phyloP scores from a whole-genome alignment of 2,329 filamentous ascomycete genomes.

The Clonostachys chloroleuca region DNA sequence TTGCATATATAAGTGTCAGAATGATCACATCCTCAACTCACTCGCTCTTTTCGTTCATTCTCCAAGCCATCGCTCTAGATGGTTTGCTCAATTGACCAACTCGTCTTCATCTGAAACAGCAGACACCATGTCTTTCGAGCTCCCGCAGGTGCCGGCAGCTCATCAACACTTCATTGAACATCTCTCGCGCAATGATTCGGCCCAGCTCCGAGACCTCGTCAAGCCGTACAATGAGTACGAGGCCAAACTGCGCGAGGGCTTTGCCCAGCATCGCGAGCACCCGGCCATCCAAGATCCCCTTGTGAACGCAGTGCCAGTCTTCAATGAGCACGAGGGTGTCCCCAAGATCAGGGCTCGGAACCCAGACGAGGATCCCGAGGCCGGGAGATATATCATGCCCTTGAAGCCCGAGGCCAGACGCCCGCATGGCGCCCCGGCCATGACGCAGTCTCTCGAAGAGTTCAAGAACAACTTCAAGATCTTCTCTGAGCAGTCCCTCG shows the following conservation, averaged over 20 bases:
- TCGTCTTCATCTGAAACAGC: too few species aligned
- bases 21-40: too few species aligned
- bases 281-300: conserved; percentile 24
- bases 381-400: conserved; percentile 59
- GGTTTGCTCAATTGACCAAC: too few species aligned
- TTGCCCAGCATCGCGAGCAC: conserved; percentile 49
- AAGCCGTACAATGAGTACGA: conserved; percentile 60
- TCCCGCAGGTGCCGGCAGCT: too few species aligned
- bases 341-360: conserved; percentile 42
- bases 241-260: conserved; percentile 55
- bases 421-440: conserved; percentile 51
- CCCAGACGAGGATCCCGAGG: conserved; percentile 44
- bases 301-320: conserved; percentile 53
- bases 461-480: conserved; percentile 70
- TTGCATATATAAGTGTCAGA: too few species aligned
- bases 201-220: conserved; percentile 34
- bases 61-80: too few species aligned
- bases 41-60: too few species aligned
- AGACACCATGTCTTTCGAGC: too few species aligned
- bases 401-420: conserved; percentile 51
- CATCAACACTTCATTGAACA: too few species aligned
- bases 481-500: conserved; percentile 37
- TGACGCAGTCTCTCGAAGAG: conserved; percentile 57
- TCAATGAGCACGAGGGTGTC: conserved; percentile 31
- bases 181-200: too few species aligned